These are phyloP conservation scores for Ogataea salicorniae DNA, from an alignment of 805 yeast species.

Conservation along the genomic window DNA sequence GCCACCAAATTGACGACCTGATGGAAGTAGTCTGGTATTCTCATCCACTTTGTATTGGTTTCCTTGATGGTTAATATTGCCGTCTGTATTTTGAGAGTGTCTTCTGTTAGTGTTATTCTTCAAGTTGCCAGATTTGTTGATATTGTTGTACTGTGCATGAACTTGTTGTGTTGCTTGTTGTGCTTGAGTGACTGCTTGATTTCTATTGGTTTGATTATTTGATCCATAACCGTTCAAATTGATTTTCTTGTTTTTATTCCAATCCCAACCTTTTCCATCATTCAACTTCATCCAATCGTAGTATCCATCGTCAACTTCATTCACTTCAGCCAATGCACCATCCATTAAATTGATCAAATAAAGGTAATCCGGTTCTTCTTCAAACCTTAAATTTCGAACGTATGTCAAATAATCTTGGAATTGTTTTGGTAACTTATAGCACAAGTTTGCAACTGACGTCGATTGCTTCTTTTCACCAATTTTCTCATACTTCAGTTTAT, in stretches of 20 bases:
- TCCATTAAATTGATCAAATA: slow-evolving; percentile 59
- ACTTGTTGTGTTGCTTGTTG: slow-evolving; percentile 7
- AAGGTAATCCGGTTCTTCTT: slow-evolving; percentile 75
- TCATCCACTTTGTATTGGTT: slow-evolving; percentile 11
- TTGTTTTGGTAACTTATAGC: slow-evolving; percentile 63
- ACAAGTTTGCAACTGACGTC: slow-evolving; percentile 56
- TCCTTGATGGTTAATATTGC: slow-evolving; percentile 2
- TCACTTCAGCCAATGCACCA: slow-evolving; percentile 51
- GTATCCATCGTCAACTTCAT: slow-evolving; percentile 57
- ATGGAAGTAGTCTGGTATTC: slow-evolving; percentile 12
- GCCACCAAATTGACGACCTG: background rate
- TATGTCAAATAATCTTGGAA: slow-evolving; percentile 69
- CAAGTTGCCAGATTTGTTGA: background rate
- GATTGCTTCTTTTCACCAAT: slow-evolving; percentile 77
- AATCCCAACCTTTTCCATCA: slow-evolving; percentile 80
- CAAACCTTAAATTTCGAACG: slow-evolving; percentile 66
- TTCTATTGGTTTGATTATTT: slow-evolving; percentile 21
- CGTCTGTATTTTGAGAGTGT: slow-evolving; percentile 17
- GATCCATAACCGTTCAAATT: slow-evolving; percentile 77
- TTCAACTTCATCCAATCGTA: slow-evolving; percentile 82
- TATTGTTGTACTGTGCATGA: slow-evolving; percentile 4
- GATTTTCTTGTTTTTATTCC: slow-evolving; percentile 67
- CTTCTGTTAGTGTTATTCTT: slow-evolving; percentile 12
- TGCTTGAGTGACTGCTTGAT: slow-evolving; percentile 5
- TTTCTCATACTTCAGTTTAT: slow-evolving; percentile 75